A percentile compares a stretch with the other conserved stretches of the same genome.
Conservation (phyloP, 208 protist species). For the Leishmania braziliensis region DNA sequence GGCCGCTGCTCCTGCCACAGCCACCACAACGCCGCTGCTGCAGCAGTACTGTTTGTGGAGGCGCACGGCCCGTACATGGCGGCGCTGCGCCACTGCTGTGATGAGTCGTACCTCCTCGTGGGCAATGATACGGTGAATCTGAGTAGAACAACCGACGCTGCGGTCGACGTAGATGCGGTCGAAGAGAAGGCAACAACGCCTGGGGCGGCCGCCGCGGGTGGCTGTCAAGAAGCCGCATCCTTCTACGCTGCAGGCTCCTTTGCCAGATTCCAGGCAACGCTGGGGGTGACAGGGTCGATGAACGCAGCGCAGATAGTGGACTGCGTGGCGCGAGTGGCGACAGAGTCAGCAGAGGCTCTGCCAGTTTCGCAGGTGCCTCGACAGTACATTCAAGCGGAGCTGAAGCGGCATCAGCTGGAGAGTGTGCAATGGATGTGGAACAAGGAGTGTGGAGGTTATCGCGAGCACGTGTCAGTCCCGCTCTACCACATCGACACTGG, state of each 20-base stretch:
- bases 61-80: slow-evolving; percentile 14
- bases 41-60: slow-evolving; percentile 24
- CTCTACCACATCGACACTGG: slow-evolving; percentile 18
- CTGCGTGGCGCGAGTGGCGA: slow-evolving; percentile 19
- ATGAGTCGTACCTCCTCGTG: slow-evolving; percentile 24
- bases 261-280: slow-evolving; percentile 13
- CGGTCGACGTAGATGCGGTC: slow-evolving; percentile 12
- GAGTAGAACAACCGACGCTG: slow-evolving; percentile 5
- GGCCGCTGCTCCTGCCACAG: slow-evolving; percentile 9
- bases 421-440: slow-evolving; percentile 46
- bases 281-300: slow-evolving; percentile 25
- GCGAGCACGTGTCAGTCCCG: slow-evolving; percentile 38
- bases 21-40: neutral
- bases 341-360: slow-evolving; percentile 18
- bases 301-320: slow-evolving; percentile 20
- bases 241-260: slow-evolving; percentile 29
- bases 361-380: slow-evolving; percentile 18
- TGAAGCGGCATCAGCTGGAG: slow-evolving; percentile 56
- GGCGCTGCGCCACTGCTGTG: slow-evolving; percentile 19
- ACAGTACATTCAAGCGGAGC: slow-evolving; percentile 32
- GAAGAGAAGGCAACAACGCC: neutral
- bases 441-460: slow-evolving; percentile 34
- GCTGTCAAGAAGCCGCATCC: slow-evolving; percentile 3
- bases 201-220: neutral
- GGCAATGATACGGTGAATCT: neutral